phyloP scores from a whole-genome alignment of 352 stramenopile genomes.

The Phytopythium litorale region DNA sequence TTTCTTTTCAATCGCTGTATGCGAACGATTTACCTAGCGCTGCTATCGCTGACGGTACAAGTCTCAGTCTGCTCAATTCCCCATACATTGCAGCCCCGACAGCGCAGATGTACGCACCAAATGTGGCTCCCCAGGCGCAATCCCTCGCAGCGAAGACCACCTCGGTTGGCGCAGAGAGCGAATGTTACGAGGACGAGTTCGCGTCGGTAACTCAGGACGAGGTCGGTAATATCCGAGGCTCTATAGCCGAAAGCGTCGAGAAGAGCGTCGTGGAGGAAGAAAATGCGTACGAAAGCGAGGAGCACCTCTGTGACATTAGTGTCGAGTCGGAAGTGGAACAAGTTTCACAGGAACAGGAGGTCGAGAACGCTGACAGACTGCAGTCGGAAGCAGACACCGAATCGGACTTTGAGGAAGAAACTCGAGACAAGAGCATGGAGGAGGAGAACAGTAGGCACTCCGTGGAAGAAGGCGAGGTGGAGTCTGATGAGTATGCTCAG shows the following conservation, averaged over 20 bases:
- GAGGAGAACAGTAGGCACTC: not conserved
- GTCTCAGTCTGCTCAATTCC: not conserved
- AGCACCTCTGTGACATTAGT: not conserved
- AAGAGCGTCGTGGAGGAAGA: not conserved
- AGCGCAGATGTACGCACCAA: not conserved
- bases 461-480: not conserved
- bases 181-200: slow-evolving; percentile 44
- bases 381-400: not conserved
- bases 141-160: not conserved
- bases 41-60: not conserved
- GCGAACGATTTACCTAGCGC: not conserved
- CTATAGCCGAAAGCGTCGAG: not conserved
- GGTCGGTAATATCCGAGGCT: not conserved
- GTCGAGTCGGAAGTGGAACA: not conserved
- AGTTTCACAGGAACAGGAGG: not conserved
- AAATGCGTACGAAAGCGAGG: not conserved
- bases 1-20: slow-evolving; percentile 42
- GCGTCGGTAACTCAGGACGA: slow-evolving; percentile 17
- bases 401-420: not conserved
- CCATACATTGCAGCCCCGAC: not conserved
- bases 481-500: slow-evolving; percentile 1
- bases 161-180: not conserved
- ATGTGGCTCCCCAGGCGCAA: not conserved
- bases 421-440: not conserved
- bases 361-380: not conserved